Conservation (phyloP, 495 filamentous ascomycete genomes). For the Hamigera avellanea region DNA sequence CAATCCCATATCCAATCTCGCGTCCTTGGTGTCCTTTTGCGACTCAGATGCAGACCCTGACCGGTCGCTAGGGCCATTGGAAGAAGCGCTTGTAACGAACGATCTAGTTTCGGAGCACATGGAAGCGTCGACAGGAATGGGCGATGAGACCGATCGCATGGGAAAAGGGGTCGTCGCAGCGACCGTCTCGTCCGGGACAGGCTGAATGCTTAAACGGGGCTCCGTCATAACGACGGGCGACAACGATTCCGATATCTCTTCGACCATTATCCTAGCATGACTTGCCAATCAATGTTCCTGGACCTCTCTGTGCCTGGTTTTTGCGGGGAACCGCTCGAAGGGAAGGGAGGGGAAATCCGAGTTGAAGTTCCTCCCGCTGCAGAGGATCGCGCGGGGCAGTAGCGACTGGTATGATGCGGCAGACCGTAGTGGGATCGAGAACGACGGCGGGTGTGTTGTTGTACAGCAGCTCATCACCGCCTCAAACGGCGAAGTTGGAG, state of each 20-base stretch:
- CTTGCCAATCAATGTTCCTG: conserved; percentile 9
- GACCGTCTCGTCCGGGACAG: conserved; percentile 1
- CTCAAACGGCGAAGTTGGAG: too few species aligned
- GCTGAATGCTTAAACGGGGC: conserved; percentile 13
- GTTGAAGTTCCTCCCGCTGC: too few species aligned
- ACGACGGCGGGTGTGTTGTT: not conserved
- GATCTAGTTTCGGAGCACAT: not conserved
- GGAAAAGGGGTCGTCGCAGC: not conserved
- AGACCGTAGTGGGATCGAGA: not conserved
- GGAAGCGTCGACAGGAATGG: too few species aligned
- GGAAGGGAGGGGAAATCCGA: too few species aligned
- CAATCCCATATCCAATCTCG: not conserved
- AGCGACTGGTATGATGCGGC: not conserved
- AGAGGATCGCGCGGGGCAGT: too few species aligned
- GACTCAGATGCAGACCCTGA: not conserved
- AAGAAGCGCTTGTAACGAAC: not conserved
- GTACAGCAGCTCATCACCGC: too few species aligned
- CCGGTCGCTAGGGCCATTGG: not conserved
- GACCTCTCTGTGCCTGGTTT: too few species aligned
- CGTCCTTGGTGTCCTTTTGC: not conserved
- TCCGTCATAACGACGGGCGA: conserved; percentile 19
- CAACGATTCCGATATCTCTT: conserved; percentile 22
- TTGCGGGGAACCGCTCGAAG: not conserved
- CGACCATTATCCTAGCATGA: conserved; percentile 34
- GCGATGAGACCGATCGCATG: not conserved